Conservation (phyloP, 2,329 filamentous ascomycete genomes). For the Claviceps sorghi region DNA sequence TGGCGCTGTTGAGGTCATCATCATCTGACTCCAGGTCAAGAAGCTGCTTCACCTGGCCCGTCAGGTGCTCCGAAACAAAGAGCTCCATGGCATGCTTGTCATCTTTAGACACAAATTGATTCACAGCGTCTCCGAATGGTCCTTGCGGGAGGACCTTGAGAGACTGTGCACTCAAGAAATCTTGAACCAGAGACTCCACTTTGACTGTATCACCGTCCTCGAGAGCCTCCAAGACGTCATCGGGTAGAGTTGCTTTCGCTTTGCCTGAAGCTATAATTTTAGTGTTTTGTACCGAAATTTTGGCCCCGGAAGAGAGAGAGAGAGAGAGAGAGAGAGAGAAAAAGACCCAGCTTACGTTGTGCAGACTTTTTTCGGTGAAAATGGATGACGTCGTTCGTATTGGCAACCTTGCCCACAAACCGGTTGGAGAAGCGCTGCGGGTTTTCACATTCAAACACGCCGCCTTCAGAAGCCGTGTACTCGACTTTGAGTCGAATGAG, state of each 20-base stretch:
- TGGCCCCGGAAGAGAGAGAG: neutral
- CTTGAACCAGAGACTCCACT: constrained; percentile 75
- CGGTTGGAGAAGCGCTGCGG: constrained; percentile 91
- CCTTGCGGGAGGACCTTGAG: constrained; percentile 88
- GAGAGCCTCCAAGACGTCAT: constrained; percentile 47
- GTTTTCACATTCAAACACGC: constrained; percentile 82
- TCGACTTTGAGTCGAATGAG: constrained; percentile 85
- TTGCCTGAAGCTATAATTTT: constrained; percentile 13
- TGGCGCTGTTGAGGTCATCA: constrained; percentile 52
- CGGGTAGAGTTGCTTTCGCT: constrained; percentile 34
- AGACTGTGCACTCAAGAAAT: constrained; percentile 75
- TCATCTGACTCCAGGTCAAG: constrained; percentile 51
- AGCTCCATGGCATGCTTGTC: constrained; percentile 84
- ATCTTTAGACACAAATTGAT: constrained; percentile 86
- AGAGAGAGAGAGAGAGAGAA: neutral
- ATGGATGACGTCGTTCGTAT: constrained; percentile 83
- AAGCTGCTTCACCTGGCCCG: constrained; percentile 55
- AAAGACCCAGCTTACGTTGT: constrained; percentile 13
- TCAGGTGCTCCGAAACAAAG: constrained; percentile 59
- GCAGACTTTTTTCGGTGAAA: constrained; percentile 80
- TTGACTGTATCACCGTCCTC: constrained; percentile 53
- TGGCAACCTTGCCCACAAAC: constrained; percentile 81
- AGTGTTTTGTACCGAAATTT: constrained; percentile 4
- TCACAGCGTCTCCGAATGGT: constrained; percentile 82
- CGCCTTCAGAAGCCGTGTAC: constrained; percentile 70